Evolutionary conservation across 1,284 basidiomycete species (phyloP).

Genomic region (Ustilago cynodontis): DNA sequence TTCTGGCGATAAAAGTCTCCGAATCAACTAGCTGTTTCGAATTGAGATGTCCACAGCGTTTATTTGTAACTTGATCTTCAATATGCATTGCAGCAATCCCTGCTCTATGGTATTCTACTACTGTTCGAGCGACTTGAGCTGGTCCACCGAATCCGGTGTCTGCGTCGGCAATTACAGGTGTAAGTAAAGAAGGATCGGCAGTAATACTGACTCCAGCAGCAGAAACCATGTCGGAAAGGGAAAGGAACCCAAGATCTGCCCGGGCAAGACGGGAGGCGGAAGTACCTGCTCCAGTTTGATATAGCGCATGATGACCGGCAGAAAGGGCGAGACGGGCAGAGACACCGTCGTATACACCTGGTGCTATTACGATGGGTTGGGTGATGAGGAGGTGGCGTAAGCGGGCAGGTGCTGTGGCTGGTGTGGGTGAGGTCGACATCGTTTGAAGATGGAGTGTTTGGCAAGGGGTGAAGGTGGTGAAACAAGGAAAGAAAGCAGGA

Average conservation of each 20-base stretch:
- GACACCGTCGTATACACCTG: constrained; percentile 83
- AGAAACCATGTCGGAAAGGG: constrained; percentile 76
- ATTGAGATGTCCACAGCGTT: constrained; percentile 83
- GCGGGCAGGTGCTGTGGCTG: constrained; percentile 30
- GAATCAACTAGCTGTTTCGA: constrained; percentile 84
- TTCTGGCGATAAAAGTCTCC: constrained; percentile 80
- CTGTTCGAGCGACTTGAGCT: constrained; percentile 79
- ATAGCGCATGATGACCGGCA: constrained; percentile 76
- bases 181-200: constrained; percentile 24
- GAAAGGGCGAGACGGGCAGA: constrained; percentile 82
- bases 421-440: not conserved
- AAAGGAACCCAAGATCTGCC: constrained; percentile 83
- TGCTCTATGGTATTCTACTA: constrained; percentile 78
- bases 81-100: constrained; percentile 84
- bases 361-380: constrained; percentile 31
- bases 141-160: constrained; percentile 86
- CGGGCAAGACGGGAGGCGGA: constrained; percentile 81
- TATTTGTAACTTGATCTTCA: constrained; percentile 83
- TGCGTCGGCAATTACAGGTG: constrained; percentile 79
- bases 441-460: not conserved
- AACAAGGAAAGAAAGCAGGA: not conserved
- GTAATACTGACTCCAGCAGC: constrained; percentile 39
- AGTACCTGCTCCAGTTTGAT: constrained; percentile 82
- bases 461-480: not conserved
- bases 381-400: constrained; percentile 29